Conservation (phyloP, 2,329 filamentous ascomycete species). For the Catunica adiposa region DNA sequence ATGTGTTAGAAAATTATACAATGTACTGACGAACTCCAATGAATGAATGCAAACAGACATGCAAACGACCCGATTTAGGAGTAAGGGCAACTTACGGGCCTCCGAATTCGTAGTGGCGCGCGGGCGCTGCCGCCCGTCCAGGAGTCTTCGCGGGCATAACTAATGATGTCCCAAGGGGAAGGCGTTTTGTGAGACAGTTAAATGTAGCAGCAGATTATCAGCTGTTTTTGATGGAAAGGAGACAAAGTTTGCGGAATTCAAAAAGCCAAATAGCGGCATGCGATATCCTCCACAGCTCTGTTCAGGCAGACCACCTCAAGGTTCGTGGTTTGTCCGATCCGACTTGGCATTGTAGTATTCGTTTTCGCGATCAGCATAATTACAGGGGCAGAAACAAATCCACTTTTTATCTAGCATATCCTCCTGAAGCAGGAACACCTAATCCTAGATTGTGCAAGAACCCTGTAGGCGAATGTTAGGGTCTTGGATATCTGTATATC, state of each 20-base stretch:
- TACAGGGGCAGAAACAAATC: neutral
- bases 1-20: neutral
- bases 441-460: too few relatives aligned
- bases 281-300: neutral
- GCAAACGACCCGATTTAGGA: neutral
- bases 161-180: neutral
- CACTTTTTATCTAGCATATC: neutral
- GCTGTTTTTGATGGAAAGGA: too few relatives aligned
- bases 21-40: neutral
- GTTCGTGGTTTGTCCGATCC: neutral
- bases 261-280: neutral
- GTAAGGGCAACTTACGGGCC: constrained; percentile 29
- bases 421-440: neutral
- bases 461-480: neutral
- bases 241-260: too few relatives aligned
- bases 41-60: neutral
- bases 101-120: constrained; percentile 35
- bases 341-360: neutral
- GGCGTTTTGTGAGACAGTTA: neutral
- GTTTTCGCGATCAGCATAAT: neutral
- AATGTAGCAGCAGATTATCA: too few relatives aligned
- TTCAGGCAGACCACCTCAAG: neutral
- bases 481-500: neutral
- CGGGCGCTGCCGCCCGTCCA: constrained; percentile 17
- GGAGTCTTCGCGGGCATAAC: constrained; percentile 16